phyloP scores from a whole-genome alignment of 2,329 filamentous ascomycete species.

The Talaromyces atroroseus region DNA sequence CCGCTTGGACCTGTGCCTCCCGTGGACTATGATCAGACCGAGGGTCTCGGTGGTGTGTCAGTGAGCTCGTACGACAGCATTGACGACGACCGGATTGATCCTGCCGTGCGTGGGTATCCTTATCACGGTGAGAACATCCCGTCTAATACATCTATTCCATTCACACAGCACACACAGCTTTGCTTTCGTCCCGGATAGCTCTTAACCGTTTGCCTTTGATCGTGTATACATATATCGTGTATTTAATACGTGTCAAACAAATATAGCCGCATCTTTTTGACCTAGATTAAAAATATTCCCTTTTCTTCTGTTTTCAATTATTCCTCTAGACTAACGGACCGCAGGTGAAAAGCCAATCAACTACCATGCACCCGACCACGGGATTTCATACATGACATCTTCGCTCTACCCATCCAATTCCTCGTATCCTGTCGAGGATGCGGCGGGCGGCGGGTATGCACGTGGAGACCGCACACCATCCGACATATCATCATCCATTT shows the following conservation, averaged over 20 bases:
- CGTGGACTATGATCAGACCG: constrained; percentile 38
- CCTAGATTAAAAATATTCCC: not conserved
- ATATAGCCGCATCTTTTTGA: not conserved
- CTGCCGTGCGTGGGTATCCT: constrained; percentile 28
- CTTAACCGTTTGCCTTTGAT: not conserved
- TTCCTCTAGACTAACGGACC: constrained; percentile 21
- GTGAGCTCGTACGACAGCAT: constrained; percentile 40
- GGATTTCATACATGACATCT: constrained; percentile 34
- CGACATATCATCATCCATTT: constrained; percentile 39
- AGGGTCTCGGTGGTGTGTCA: constrained; percentile 36
- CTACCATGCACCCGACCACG: constrained; percentile 34
- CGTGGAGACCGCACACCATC: constrained; percentile 36
- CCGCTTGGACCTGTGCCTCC: constrained; percentile 22
- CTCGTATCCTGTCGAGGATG: constrained; percentile 21
- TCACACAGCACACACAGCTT: no score
- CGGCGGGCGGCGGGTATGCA: constrained; percentile 24
- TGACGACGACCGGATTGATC: constrained; percentile 37
- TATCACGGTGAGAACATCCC: constrained; percentile 34
- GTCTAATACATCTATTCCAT: no score
- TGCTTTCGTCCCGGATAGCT: no score
- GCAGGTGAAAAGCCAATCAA: constrained; percentile 33
- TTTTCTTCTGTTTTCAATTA: not conserved
- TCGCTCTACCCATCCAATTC: constrained; percentile 35
- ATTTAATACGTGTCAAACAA: not conserved
- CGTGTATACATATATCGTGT: not conserved